A percentile compares a stretch with the other conserved stretches of the same genome.
These are phyloP conservation scores for Poa annua DNA, from an alignment of 176 grass and related monocot species.

Conservation along the genomic window DNA sequence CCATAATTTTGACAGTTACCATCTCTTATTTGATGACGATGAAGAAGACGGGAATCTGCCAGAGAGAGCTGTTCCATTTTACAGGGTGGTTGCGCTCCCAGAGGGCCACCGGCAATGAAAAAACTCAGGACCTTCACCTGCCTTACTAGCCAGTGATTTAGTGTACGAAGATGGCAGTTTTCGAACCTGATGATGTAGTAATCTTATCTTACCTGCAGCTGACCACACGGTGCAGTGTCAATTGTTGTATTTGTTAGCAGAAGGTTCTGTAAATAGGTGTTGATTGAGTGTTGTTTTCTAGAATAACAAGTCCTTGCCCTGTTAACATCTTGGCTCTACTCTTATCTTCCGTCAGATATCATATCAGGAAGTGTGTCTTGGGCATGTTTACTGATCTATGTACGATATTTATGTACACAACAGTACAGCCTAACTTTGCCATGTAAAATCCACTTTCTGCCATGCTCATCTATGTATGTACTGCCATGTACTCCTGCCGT, in stretches of 20 bases:
- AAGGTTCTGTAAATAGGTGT: conserved; percentile 13
- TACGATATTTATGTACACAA: no score
- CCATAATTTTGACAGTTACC: conserved; percentile 62
- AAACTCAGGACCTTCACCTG: neutral
- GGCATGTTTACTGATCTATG: neutral
- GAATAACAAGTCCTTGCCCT: neutral
- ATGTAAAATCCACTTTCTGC: no score
- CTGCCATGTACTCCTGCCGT: no score
- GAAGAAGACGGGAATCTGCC: conserved; percentile 95
- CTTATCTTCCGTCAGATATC: neutral
- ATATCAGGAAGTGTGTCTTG: neutral
- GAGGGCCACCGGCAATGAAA: conserved; percentile 77
- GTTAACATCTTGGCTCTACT: neutral
- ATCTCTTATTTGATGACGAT: conserved; percentile 90
- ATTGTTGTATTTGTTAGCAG: conserved; percentile 9
- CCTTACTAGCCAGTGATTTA: conserved; percentile 2
- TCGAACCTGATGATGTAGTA: neutral
- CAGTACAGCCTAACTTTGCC: no score
- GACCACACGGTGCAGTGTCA: neutral
- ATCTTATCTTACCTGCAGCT: conserved; percentile 9
- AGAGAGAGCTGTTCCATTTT: conserved; percentile 78
- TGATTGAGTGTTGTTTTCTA: neutral
- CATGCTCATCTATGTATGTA: neutral
- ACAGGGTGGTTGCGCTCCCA: conserved; percentile 85
- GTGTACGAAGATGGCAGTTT: neutral